Evolutionary conservation across 2,329 filamentous ascomycete species (phyloP).

Genomic region (Xylariaceae sp.): DNA sequence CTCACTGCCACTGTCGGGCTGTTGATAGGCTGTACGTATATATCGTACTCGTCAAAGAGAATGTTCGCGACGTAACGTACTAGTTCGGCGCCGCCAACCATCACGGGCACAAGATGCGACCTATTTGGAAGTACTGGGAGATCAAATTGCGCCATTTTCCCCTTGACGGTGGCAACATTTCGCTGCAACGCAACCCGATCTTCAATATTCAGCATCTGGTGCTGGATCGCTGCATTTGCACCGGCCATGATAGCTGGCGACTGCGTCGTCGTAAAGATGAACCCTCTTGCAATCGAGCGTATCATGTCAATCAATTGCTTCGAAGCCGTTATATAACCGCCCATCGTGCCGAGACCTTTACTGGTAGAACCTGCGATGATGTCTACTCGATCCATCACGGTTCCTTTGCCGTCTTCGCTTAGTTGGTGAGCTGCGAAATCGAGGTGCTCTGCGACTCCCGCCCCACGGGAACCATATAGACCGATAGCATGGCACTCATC

Average conservation of each 20-base stretch:
- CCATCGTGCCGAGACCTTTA: constrained; percentile 95
- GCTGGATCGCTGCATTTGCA: constrained; percentile 85
- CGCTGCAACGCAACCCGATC: constrained; percentile 91
- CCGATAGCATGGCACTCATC: constrained; percentile 98
- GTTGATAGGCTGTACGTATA: constrained; percentile 98
- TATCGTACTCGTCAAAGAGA: constrained; percentile 81
- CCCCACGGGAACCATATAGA: constrained; percentile 96
- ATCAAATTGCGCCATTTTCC: constrained; percentile 69
- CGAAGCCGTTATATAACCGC: constrained; percentile 93
- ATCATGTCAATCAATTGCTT: constrained; percentile 84
- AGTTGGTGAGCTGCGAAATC: constrained; percentile 82
- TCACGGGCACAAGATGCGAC: constrained; percentile 87
- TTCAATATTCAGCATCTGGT: constrained; percentile 78
- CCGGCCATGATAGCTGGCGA: constrained; percentile 96
- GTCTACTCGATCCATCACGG: constrained; percentile 89
- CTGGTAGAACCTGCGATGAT: constrained; percentile 96
- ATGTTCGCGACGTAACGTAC: constrained; percentile 89
- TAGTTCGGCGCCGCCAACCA: constrained; percentile 89
- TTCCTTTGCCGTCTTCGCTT: constrained; percentile 65
- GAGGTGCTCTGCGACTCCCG: constrained; percentile 94
- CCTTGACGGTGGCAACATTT: constrained; percentile 91
- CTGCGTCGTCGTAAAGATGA: constrained; percentile 97
- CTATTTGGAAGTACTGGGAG: constrained; percentile 98
- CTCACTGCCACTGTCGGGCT: constrained; percentile 96
- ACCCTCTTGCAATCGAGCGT: constrained; percentile 88